Percentiles rank a stretch among this genome's conserved stretches.
phyloP scores from a whole-genome alignment of 2,329 filamentous ascomycete genomes.

The Sporothrix phasma region DNA sequence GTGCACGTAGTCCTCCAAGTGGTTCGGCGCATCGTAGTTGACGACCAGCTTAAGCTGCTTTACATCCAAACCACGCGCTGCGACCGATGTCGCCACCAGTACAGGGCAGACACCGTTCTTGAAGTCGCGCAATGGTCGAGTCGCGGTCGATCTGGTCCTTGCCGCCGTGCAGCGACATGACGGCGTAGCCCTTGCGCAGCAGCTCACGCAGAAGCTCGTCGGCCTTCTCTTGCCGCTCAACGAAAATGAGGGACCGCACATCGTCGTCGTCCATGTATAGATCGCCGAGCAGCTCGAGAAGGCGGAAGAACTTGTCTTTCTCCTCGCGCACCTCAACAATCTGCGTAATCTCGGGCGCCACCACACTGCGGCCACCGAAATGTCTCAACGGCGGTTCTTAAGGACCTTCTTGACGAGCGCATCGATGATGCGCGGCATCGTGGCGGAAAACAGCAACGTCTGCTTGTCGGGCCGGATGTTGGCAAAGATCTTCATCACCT shows the following conservation, averaged over 20 bases:
- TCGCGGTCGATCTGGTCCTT: conserved; percentile 91
- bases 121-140: conserved; percentile 85
- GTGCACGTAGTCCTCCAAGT: conserved; percentile 94
- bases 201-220: conserved; percentile 70
- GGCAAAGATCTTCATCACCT: conserved; percentile 91
- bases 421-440: conserved; percentile 90
- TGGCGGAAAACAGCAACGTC: conserved; percentile 92
- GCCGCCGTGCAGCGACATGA: conserved; percentile 87
- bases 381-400: conserved; percentile 73
- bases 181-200: conserved; percentile 76
- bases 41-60: conserved; percentile 93
- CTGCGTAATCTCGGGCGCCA: conserved; percentile 87
- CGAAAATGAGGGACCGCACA: conserved; percentile 80
- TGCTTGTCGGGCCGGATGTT: conserved; percentile 89
- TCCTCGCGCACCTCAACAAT: conserved; percentile 81
- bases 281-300: conserved; percentile 79
- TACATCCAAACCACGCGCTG: conserved; percentile 88
- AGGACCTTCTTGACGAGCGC: conserved; percentile 81
- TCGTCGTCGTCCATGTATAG: conserved; percentile 83
- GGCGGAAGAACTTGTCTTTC: conserved; percentile 69
- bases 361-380: conserved; percentile 77
- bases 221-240: conserved; percentile 83
- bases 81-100: conserved; percentile 88
- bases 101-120: conserved; percentile 85
- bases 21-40: conserved; percentile 90